phyloP scores from a whole-genome alignment of 345 rosid species.

The Cardamine chenopodiifolia region DNA sequence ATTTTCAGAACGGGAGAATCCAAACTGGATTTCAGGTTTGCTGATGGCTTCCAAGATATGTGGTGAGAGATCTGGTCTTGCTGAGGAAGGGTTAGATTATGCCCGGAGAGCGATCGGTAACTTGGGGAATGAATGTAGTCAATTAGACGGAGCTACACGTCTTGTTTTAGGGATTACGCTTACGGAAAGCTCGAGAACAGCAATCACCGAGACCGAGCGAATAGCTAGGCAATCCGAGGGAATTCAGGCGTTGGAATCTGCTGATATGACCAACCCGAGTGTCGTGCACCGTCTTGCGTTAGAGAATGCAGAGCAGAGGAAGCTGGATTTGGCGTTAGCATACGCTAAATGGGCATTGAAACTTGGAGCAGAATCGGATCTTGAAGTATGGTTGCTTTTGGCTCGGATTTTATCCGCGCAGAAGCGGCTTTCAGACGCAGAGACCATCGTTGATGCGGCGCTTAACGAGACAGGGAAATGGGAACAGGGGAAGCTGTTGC shows the following conservation, averaged over 20 bases:
- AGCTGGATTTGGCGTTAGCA: slow-evolving; percentile 57
- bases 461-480: slow-evolving; percentile 74
- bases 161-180: slow-evolving; percentile 61
- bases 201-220: slow-evolving; percentile 54
- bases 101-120: slow-evolving; percentile 58
- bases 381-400: slow-evolving; percentile 70
- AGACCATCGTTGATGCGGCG: slow-evolving; percentile 58
- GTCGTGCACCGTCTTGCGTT: slow-evolving; percentile 64
- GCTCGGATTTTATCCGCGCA: slow-evolving; percentile 79
- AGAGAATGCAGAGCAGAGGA: slow-evolving; percentile 81
- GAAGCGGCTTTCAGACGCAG: slow-evolving; percentile 62
- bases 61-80: slow-evolving; percentile 48
- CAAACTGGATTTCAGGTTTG: slow-evolving; percentile 55
- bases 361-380: slow-evolving; percentile 59
- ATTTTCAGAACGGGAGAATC: slow-evolving; percentile 54
- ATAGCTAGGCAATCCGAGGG: slow-evolving; percentile 56
- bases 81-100: slow-evolving; percentile 65
- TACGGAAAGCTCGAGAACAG: slow-evolving; percentile 57
- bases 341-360: slow-evolving; percentile 55
- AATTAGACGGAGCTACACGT: slow-evolving; percentile 53
- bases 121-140: slow-evolving; percentile 50
- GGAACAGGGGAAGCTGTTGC: slow-evolving; percentile 84
- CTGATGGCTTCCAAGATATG: slow-evolving; percentile 74
- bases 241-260: slow-evolving; percentile 57
- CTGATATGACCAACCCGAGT: slow-evolving; percentile 56